These are phyloP conservation scores for Penicillium maclennaniae DNA, from an alignment of 495 filamentous ascomycete species.

Conservation along the genomic window DNA sequence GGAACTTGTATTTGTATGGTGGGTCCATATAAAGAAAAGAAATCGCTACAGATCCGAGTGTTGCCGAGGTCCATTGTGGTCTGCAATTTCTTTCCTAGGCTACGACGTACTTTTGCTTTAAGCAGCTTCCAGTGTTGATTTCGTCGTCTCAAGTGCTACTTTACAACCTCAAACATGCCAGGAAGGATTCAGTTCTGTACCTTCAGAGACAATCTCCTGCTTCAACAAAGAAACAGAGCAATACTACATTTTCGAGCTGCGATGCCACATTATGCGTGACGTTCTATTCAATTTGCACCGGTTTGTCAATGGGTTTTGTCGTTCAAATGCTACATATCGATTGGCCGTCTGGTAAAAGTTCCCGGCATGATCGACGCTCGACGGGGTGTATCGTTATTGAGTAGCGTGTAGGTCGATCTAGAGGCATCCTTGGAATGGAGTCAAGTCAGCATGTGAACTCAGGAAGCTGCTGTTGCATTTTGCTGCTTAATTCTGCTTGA, in stretches of 20 bases:
- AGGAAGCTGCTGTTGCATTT: background rate
- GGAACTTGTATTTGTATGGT: background rate
- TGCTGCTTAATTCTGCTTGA: background rate
- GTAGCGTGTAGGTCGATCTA: background rate
- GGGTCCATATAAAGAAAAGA: background rate
- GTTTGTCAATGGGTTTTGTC: too few relatives aligned
- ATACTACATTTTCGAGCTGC: too few relatives aligned
- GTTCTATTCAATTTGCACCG: too few relatives aligned
- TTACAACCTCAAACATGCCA: background rate
- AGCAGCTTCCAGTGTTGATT: background rate
- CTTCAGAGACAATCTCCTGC: too few relatives aligned
- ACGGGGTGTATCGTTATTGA: background rate
- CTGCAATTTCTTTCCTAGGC: background rate
- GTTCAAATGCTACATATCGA: too few relatives aligned
- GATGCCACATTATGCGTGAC: too few relatives aligned
- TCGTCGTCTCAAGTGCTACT: background rate
- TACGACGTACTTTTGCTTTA: background rate
- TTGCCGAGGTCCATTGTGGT: background rate
- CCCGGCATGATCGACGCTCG: too few relatives aligned
- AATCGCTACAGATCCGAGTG: background rate
- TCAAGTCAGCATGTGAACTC: background rate
- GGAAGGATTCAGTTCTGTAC: too few relatives aligned
- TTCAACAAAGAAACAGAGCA: too few relatives aligned
- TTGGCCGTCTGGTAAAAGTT: too few relatives aligned
- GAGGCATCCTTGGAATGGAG: background rate